Conservation (phyloP, 1,284 basidiomycete genomes). For the Hymenochaete sp. region DNA sequence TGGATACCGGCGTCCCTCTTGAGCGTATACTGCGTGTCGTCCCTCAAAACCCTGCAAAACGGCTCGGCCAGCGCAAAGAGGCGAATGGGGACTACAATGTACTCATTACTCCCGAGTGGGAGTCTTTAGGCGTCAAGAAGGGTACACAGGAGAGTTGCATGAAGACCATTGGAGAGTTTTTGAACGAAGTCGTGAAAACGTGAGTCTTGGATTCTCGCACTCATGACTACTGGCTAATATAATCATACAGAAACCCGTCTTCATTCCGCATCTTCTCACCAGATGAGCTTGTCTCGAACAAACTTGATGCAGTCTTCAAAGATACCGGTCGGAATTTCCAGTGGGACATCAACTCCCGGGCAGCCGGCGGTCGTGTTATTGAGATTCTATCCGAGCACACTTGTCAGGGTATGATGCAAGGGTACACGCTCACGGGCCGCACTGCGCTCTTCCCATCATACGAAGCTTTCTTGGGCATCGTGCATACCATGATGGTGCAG, state of each 20-base stretch:
- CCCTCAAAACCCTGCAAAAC: slow-evolving; percentile 44
- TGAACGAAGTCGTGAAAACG: slow-evolving; percentile 51
- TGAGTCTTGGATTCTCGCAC: slow-evolving; percentile 25
- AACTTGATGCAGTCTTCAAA: slow-evolving; percentile 72
- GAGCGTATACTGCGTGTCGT: slow-evolving; percentile 48
- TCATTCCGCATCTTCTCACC: slow-evolving; percentile 87
- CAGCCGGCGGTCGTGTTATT: slow-evolving; percentile 67
- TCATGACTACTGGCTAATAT: slow-evolving; percentile 1
- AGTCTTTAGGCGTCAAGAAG: slow-evolving; percentile 40
- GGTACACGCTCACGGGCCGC: slow-evolving; percentile 75
- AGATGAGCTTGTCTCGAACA: slow-evolving; percentile 85
- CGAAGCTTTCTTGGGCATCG: slow-evolving; percentile 77
- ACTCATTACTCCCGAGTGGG: slow-evolving; percentile 63
- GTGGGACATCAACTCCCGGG: slow-evolving; percentile 61
- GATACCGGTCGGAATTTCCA: slow-evolving; percentile 68
- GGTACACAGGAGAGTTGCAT: slow-evolving; percentile 66
- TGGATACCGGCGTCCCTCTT: slow-evolving; percentile 38
- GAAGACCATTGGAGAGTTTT: slow-evolving; percentile 59
- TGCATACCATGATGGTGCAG: slow-evolving; percentile 76
- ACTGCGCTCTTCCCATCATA: slow-evolving; percentile 83
- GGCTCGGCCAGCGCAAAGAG: slow-evolving; percentile 59
- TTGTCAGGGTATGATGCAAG: slow-evolving; percentile 81
- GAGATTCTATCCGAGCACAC: slow-evolving; percentile 88
- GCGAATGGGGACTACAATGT: slow-evolving; percentile 56
- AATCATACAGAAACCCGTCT: slow-evolving; percentile 48